phyloP scores from a whole-genome alignment of 2,329 filamentous ascomycete genomes.

The Amylocarpus encephaloides region DNA sequence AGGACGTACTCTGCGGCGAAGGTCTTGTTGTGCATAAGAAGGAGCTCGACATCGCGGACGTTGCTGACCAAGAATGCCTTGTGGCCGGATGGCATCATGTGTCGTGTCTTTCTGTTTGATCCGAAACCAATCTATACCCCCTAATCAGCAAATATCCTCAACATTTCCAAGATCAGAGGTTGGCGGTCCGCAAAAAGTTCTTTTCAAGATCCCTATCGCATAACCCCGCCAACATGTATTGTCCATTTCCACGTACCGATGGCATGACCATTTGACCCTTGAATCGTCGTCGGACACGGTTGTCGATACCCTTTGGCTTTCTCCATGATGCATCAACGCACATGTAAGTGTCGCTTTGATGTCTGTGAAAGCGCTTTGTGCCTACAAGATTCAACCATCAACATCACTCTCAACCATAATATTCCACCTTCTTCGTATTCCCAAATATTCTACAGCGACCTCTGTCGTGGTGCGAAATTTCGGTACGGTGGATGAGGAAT shows the following conservation, averaged over 20 bases:
- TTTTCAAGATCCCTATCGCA: background rate
- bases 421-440: background rate
- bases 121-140: slow-evolving; percentile 83
- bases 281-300: slow-evolving; percentile 94
- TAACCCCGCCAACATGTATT: slow-evolving; percentile 1
- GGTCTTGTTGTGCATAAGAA: slow-evolving; percentile 99
- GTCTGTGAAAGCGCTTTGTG: slow-evolving; percentile 91
- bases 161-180: slow-evolving; percentile 4
- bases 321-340: slow-evolving; percentile 87
- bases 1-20: slow-evolving; percentile 91
- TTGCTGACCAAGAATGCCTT: slow-evolving; percentile 99
- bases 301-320: slow-evolving; percentile 99
- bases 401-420: background rate
- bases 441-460: background rate
- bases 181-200: background rate
- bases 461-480: background rate
- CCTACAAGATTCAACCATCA: slow-evolving; percentile 44
- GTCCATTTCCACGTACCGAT: slow-evolving; percentile 64
- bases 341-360: slow-evolving; percentile 97
- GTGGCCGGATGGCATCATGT: slow-evolving; percentile 98
- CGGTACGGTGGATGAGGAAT: slow-evolving; percentile 3
- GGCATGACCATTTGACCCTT: slow-evolving; percentile 94
- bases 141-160: slow-evolving; percentile 21
- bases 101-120: slow-evolving; percentile 98
- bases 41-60: slow-evolving; percentile 87